Conservation (phyloP, 495 filamentous ascomycete species). For the Hyaloscypha variabilis region DNA sequence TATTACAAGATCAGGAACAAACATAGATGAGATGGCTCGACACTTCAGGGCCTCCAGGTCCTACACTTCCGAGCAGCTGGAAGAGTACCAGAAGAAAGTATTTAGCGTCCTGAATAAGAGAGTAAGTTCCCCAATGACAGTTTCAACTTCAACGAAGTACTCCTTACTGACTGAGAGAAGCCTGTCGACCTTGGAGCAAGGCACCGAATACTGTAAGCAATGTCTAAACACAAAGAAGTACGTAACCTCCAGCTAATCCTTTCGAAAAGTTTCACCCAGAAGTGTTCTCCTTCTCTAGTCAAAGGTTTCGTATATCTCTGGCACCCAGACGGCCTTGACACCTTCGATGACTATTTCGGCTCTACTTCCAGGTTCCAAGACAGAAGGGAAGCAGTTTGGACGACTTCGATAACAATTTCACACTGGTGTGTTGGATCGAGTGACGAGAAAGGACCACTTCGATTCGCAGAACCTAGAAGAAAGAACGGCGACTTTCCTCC, state of each 20-base stretch:
- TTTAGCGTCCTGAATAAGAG: neutral
- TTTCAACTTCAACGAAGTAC: neutral
- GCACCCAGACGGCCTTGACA: conserved; percentile 24
- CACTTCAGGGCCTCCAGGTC: neutral
- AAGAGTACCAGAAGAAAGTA: conserved; percentile 4
- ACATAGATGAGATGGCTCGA: conserved; percentile 4
- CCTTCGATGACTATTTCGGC: conserved; percentile 24
- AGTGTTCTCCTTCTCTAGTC: conserved; percentile 13
- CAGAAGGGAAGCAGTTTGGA: conserved; percentile 16
- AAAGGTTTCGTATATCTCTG: conserved; percentile 20
- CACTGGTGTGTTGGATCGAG: conserved; percentile 3
- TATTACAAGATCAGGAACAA: neutral
- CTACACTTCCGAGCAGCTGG: neutral
- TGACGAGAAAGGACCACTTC: neutral
- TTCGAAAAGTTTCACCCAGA: conserved; percentile 15
- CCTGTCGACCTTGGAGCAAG: conserved; percentile 17
- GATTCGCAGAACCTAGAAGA: conserved; percentile 6
- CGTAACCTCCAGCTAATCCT: neutral
- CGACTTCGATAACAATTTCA: conserved; percentile 22
- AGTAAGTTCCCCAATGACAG: neutral
- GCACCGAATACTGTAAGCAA: conserved; percentile 23
- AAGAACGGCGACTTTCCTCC: conserved; percentile 21
- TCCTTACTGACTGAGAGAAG: neutral
- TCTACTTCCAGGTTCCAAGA: conserved; percentile 9
- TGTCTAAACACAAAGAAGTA: neutral